Evolutionary conservation across 306 rosid genomes (phyloP), one percentile per base, ranked within the genome.

Genomic region (Sophora flavescens): DNA sequence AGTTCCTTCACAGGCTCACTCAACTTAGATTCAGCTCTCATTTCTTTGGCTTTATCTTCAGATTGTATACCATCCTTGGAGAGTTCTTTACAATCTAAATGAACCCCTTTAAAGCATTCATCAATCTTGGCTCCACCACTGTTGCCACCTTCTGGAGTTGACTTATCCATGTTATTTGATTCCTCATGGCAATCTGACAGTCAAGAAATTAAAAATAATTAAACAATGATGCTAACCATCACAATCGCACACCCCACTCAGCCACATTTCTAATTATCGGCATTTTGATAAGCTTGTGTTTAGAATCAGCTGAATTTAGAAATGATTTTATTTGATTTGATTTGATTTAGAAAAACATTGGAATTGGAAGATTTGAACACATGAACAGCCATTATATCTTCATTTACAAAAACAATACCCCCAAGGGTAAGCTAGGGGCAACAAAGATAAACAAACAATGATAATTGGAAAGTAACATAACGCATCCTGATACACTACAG

Each of bases 181-280:
- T 78, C 77, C 83, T 54, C 76, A 10, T 7, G 75, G 78, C 30
- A 36, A 66, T 53, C 98, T 93, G 74, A 53, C 76, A 81, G 35
- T 78, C 79, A 70, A 58, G 36, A 17, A 53, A 38, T 3, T 28
- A 63, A 72, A 51, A 69, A 52, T 26, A 48, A 30, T 22, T 44
- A 14, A 63, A 74, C n/a, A 63, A n/a, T 4, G 41, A 48, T 11
- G 22, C 63, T 53, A 72, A n/a, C n/a, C 74, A 42, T 18, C 63
- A 45, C 58, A 76, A 32, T 3, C 72, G 18, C 45, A 52, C 16
- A 67, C 58, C 65, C 11, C 35, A 35, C 70, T 51, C 54, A 57
- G 41, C 79, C 35, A 57, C 77, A 58, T 47, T 70, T 42, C 14
- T 47, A 76, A 74, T 59, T 57, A 77, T 60, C 48, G 14, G 32